Evolutionary conservation across 805 yeast species (phyloP), one percentile per base, ranked within the genome.

Genomic region (Clavispora santaluciae): DNA sequence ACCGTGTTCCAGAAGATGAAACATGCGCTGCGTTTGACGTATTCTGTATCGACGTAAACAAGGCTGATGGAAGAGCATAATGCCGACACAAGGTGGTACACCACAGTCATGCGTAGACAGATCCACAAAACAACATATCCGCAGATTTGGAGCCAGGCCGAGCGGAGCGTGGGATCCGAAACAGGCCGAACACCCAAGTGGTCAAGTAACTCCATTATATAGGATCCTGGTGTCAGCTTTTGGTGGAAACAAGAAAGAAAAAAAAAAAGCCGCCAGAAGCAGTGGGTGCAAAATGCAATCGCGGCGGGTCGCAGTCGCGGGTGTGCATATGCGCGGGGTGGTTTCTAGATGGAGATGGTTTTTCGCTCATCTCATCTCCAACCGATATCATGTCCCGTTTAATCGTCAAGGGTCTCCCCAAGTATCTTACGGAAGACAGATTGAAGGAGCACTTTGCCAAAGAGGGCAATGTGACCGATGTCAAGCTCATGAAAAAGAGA

Each of bases 391-490:
- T 79, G 86, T 90, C 98, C 16, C 85, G 98, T 64, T 75, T 91
- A 39, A 91, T 91, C 53, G 95, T 91, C 6, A 91, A 87, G 60
- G 93, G 95, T 33, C 72, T 91, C 38, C 98, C 98, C 7, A 68
- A 71, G 49, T 86, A 85, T 58, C 73, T 79, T 44, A 77, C 81
- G 0, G 96, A 91, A 59, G 88, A 78, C 2, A 78, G 82, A 48
- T 64, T 91, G 41, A 72, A 72, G 46, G 76, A 74, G 22, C 88
- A 81, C 56, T 91, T 91, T 56, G 59, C 64, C 38, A 60, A 63
- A 44, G 65, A 72, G 41, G 86, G 87, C 9, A 70, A 73, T 38
- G 87, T 90, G 22, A 86, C 97, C 0, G 99, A 93, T 73, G 90
- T 87, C 28, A 88, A 86, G 61, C 70, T 93, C 26, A 76, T 89